These are phyloP conservation scores for Phytopythium ostracodes DNA, from an alignment of 352 stramenopile genomes.

Conservation along the genomic window DNA sequence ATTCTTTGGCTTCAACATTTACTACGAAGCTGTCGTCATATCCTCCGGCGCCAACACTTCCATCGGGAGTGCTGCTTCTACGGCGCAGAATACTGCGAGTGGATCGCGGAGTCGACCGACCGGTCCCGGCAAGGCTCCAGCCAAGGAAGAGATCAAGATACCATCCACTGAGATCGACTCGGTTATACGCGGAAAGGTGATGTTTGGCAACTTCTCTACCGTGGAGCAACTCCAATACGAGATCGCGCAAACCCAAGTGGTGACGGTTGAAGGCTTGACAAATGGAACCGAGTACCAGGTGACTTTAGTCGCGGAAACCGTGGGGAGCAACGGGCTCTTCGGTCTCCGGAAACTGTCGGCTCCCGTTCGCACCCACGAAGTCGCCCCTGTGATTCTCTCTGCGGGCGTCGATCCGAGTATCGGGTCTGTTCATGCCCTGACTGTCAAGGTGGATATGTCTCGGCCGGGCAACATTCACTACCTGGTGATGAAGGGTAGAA, in stretches of 20 bases:
- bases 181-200: conserved; percentile 21
- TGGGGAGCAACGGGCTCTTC: conserved; percentile 47
- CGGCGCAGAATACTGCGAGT: not conserved
- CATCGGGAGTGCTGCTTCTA: conserved; percentile 6
- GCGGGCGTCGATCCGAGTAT: conserved; percentile 33
- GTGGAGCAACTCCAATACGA: conserved; percentile 26
- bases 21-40: conserved; percentile 38
- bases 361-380: conserved; percentile 40
- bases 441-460: conserved; percentile 37
- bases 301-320: conserved; percentile 41
- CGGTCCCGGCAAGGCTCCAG: not conserved
- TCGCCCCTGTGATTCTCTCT: conserved; percentile 36
- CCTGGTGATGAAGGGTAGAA: conserved; percentile 11
- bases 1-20: conserved; percentile 45
- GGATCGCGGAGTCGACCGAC: conserved; percentile 8
- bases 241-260: conserved; percentile 19
- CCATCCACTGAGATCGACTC: conserved; percentile 3
- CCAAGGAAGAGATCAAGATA: not conserved
- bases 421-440: conserved; percentile 41
- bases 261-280: conserved; percentile 32
- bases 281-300: conserved; percentile 48
- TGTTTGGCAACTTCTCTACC: conserved; percentile 31
- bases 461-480: conserved; percentile 55
- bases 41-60: conserved; percentile 14
- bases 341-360: conserved; percentile 19